Conservation (phyloP, 2,329 filamentous ascomycete genomes). For the Trichoderma simmonsii region DNA sequence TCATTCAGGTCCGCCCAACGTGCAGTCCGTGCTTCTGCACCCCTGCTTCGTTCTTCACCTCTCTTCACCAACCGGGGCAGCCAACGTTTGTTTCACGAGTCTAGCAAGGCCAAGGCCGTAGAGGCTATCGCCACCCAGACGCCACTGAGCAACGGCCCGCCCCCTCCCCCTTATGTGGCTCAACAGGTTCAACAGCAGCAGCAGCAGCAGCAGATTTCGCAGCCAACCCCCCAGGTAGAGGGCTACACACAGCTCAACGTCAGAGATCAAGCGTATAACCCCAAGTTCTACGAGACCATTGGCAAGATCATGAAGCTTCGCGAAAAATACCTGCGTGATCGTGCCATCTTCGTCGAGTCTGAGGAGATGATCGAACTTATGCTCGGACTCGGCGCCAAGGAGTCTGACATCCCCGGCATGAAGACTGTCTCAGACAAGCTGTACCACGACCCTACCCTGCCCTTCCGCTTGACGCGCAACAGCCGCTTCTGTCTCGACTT, state of each 20-base stretch:
- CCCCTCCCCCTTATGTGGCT: conserved; percentile 8
- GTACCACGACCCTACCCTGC: conserved; percentile 28
- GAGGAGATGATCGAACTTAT: conserved; percentile 27
- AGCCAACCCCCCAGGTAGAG: conserved; percentile 7
- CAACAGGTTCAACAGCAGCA: conserved; percentile 1
- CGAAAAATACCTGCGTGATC: conserved; percentile 25
- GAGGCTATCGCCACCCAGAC: conserved; percentile 21
- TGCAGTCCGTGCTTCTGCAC: conserved; percentile 21
- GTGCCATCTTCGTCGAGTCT: conserved; percentile 27
- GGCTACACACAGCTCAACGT: conserved; percentile 25
- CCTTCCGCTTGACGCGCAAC: conserved; percentile 27
- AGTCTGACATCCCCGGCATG: conserved; percentile 26
- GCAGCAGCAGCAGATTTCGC: background rate
- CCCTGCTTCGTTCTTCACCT: conserved; percentile 15
- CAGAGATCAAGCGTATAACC: conserved; percentile 23
- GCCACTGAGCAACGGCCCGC: conserved; percentile 6
- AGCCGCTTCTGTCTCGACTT: conserved; percentile 30
- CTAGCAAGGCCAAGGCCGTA: conserved; percentile 24
- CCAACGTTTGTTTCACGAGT: conserved; percentile 25
- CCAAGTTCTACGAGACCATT: conserved; percentile 28
- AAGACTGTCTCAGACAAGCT: conserved; percentile 25
- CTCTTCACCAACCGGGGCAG: background rate
- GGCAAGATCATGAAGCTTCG: conserved; percentile 27
- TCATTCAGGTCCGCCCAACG: conserved; percentile 19
- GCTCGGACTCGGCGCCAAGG: conserved; percentile 26